Evolutionary conservation across 345 rosid genomes (phyloP), one percentile per base, ranked within the genome.

Genomic region (Populus deltoides): DNA sequence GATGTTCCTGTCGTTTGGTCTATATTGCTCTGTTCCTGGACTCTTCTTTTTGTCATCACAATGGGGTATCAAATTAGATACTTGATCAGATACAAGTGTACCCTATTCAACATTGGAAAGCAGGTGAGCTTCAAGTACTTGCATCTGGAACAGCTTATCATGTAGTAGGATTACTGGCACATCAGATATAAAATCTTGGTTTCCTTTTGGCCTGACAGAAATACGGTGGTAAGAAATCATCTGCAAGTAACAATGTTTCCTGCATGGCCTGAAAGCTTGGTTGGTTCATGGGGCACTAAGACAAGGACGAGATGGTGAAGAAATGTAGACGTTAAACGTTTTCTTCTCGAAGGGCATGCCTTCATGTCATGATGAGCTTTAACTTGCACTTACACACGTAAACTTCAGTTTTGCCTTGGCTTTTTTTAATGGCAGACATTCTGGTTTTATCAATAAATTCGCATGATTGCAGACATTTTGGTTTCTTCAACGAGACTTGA

Each of bases 1-100:
- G 98, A 91, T 59, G 91, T 94, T 39, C 97, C 94, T 4, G 97
- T 89, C 73, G 90, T 94, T 82, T 92, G 97, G 98, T 97, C 97
- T 10, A 90, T 91, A 84, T 77, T 94, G 38, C 88, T 92, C 10
- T 90, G 86, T 79, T 94, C 92, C 76, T 90, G 94, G 98, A 79
- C 92, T 51, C 89, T 91, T 83, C 88, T 94, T 51, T 92, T 92
- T 81, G 74, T 87, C 78, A 86, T 90, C 63, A 92, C 97, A 6
- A 92, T 90, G 97, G 90, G 90, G 77, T 91, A 94, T 77, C 97
- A 91, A 78, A 88, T 94, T 38, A 67, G 88, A 9, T 94, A 94
- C 87, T 90, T 94, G 98, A 89, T 92, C 84, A 94, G 93, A 83
- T 91, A 91, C 92, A 91, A 87, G 69, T 92, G 93, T 74, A 73